Percentiles rank a stretch among this genome's conserved stretches.
phyloP scores from a whole-genome alignment of 768 basidiomycete species.

The Lanmaoa pseudosensibilis region DNA sequence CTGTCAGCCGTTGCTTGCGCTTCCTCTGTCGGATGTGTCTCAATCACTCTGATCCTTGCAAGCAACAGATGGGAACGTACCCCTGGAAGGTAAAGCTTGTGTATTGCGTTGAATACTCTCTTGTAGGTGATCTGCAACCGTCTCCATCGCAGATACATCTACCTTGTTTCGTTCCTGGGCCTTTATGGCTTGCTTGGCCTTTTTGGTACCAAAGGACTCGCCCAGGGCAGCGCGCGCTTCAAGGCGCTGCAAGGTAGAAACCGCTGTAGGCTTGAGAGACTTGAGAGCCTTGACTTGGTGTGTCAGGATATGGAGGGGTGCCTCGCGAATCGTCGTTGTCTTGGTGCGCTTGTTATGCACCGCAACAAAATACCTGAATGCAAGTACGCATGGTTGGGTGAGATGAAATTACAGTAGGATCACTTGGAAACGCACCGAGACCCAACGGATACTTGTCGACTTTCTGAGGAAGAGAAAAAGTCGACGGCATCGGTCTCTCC shows the following conservation, averaged over 20 bases:
- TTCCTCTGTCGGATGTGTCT: constrained; percentile 48
- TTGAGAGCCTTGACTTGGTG: constrained; percentile 86
- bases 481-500: constrained; percentile 87
- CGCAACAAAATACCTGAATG: constrained; percentile 74
- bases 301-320: constrained; percentile 66
- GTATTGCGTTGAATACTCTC: constrained; percentile 78
- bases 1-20: constrained; percentile 62
- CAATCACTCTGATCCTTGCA: neutral
- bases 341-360: constrained; percentile 77
- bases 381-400: neutral
- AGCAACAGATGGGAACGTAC: constrained; percentile 42
- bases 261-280: constrained; percentile 49
- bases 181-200: constrained; percentile 82
- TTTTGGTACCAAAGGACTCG: constrained; percentile 93
- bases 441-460: constrained; percentile 49
- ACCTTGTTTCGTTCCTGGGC: constrained; percentile 88
- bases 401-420: constrained; percentile 1
- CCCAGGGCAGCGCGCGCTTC: constrained; percentile 79
- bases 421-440: constrained; percentile 57
- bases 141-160: constrained; percentile 85
- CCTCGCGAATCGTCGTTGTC: constrained; percentile 65
- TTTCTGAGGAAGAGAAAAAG: constrained; percentile 67
- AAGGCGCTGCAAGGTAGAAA: constrained; percentile 50
- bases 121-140: constrained; percentile 78
- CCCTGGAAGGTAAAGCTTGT: constrained; percentile 62